Evolutionary conservation across 176 grass and related monocot genomes (phyloP), one percentile per base, ranked within the genome.

Genomic region (Eragrostis nindensis): DNA sequence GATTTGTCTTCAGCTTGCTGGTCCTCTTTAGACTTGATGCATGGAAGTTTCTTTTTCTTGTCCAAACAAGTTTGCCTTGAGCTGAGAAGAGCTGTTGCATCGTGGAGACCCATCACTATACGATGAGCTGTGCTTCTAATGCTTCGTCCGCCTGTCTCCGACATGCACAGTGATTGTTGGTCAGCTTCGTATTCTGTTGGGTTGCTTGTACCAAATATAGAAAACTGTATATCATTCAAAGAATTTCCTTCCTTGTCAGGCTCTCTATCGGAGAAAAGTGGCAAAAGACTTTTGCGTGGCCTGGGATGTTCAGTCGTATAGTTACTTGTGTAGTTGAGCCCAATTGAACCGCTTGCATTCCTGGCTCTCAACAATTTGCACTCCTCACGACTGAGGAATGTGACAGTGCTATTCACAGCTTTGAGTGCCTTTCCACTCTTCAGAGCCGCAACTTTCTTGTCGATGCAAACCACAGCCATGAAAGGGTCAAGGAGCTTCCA

Each of bases 401-500:
- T 81, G 64, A 83, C 78, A 57, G 71, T 74, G 86, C 88, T 91
- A 78, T 91, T 89, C 68, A 91, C 68, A 86, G 86, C 92, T 89
- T 88, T 91, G 45, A 94, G 66, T 66, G 88, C 86, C 49, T 24
- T 49, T 65, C 88, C 92, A 21, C 81, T 53, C 59, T 76, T 49
- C 70, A 94, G 71, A 76, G 80, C 83, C 68, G 59, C 42, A 24
- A 94, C 36, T 72, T 86, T 86, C 74, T 86, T 88, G 60, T 86
- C 86, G 25, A 94, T 89, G 76, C 70, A 84, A 62, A 94, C 83
- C 68, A 94, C 92, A 59, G 92, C 88, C 88, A 94, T 77, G 78
- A 94, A 94, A 70, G 92, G 88, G 70, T 94, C 92, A 74, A 94
- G 92, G 47, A 94, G 83, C 46, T 77, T 66, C 92, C 92, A 94